Conservation (phyloP, 192 early-diverging fungal species). For the Umbelopsis vinacea region DNA sequence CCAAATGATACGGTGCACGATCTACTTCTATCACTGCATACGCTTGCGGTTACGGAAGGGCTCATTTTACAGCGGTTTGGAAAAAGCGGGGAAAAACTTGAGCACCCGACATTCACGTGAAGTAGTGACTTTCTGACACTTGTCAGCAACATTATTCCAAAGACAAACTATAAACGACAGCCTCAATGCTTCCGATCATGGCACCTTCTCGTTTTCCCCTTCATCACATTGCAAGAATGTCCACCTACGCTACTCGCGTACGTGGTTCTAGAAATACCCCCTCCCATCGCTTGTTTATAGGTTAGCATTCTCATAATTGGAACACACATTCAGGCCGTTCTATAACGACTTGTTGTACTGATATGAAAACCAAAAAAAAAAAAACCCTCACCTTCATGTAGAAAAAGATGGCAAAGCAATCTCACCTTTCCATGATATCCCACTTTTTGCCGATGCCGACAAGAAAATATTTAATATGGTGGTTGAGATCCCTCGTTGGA, state of each 20-base stretch:
- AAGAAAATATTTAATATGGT: slow-evolving; percentile 97
- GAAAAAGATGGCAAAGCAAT: slow-evolving; percentile 82
- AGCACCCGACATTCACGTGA: slow-evolving; percentile 5
- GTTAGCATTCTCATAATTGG: slow-evolving; percentile 7
- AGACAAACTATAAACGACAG: neutral
- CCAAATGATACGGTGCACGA: no score
- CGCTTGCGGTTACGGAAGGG: no score
- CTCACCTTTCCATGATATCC: slow-evolving; percentile 98
- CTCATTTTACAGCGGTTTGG: no score
- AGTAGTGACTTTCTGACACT: slow-evolving; percentile 1
- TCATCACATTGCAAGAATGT: slow-evolving; percentile 20
- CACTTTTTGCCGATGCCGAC: slow-evolving; percentile 86
- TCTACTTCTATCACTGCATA: no score
- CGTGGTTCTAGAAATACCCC: slow-evolving; percentile 21
- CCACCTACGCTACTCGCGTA: slow-evolving; percentile 9
- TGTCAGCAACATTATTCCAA: neutral
- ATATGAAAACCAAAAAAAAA: no score
- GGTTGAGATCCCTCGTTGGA: slow-evolving; percentile 98
- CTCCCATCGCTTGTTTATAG: slow-evolving; percentile 30
- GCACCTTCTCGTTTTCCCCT: slow-evolving; percentile 5
- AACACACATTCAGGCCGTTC: neutral
- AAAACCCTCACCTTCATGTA: slow-evolving; percentile 45
- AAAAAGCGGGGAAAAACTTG: no score
- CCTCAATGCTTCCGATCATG: slow-evolving; percentile 1
- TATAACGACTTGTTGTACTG: neutral